Evolutionary conservation across 106 monocot species (phyloP).

Genomic region (Alisma plantagoaquatica): DNA sequence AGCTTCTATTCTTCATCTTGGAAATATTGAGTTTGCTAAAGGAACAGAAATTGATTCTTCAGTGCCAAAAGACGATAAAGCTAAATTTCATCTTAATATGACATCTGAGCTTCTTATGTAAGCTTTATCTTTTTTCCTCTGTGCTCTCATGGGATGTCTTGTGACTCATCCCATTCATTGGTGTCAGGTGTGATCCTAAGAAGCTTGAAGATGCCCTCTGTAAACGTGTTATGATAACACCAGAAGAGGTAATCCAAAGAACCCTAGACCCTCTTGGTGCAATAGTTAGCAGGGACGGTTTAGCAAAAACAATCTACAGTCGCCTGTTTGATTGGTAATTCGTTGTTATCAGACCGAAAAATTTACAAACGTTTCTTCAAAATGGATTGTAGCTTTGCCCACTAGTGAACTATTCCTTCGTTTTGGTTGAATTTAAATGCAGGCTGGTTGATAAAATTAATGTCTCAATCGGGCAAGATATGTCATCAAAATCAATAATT

Average conservation of each 20-base stretch:
- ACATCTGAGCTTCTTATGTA: slow-evolving; percentile 94
- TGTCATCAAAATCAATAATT: slow-evolving; percentile 69
- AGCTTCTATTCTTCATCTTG: slow-evolving; percentile 95
- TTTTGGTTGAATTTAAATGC: neutral
- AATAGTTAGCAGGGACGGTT: slow-evolving; percentile 82
- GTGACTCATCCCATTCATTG: slow-evolving; percentile 6
- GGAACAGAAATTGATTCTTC: slow-evolving; percentile 96
- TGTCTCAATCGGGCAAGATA: slow-evolving; percentile 90
- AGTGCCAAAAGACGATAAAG: slow-evolving; percentile 81
- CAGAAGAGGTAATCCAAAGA: slow-evolving; percentile 97
- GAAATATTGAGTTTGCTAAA: slow-evolving; percentile 90
- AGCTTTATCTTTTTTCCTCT: neutral
- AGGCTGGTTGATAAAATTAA: slow-evolving; percentile 98
- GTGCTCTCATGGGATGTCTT: neutral
- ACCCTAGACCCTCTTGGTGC: slow-evolving; percentile 77
- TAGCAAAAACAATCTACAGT: slow-evolving; percentile 93
- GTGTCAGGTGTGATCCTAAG: slow-evolving; percentile 80
- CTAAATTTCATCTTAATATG: slow-evolving; percentile 87
- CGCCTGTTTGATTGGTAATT: slow-evolving; percentile 99
- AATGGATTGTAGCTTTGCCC: neutral
- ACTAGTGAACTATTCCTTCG: neutral
- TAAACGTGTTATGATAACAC: slow-evolving; percentile 95
- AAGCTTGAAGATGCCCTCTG: slow-evolving; percentile 89
- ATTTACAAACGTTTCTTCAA: neutral
- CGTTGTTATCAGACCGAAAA: neutral